A percentile compares a stretch with the other conserved stretches of the same genome.
Conservation (phyloP, 1,139 yeast species). For the Blastobotrys ciferrii region DNA sequence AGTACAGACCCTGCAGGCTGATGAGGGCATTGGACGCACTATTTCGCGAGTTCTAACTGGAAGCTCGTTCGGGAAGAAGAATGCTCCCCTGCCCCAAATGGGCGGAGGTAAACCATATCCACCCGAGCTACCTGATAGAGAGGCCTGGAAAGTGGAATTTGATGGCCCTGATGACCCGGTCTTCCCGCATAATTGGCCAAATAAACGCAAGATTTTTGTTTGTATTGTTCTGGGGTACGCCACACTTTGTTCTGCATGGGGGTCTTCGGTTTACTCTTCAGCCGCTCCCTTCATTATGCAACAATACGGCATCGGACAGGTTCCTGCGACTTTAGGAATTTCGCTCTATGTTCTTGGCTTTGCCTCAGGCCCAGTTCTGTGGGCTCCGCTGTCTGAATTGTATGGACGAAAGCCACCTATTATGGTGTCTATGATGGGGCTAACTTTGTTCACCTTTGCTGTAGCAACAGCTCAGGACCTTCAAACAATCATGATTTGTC, state of each 20-base stretch:
- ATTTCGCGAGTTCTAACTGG: no score
- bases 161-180: slow-evolving; percentile 53
- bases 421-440: slow-evolving; percentile 53
- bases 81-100: slow-evolving; percentile 19
- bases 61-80: no score
- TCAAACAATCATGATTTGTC: slow-evolving; percentile 67
- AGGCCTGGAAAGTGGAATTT: slow-evolving; percentile 49
- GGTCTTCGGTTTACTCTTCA: slow-evolving; percentile 46
- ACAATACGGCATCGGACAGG: slow-evolving; percentile 31
- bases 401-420: slow-evolving; percentile 67
- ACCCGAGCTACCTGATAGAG: slow-evolving; percentile 45
- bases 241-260: slow-evolving; percentile 44
- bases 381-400: slow-evolving; percentile 76
- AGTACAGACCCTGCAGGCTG: no score
- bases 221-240: slow-evolving; percentile 37
- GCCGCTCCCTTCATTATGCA: slow-evolving; percentile 34
- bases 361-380: slow-evolving; percentile 76
- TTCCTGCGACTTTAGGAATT: slow-evolving; percentile 49
- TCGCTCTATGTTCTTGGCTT: slow-evolving; percentile 77
- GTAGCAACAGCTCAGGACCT: slow-evolving; percentile 70
- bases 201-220: slow-evolving; percentile 36
- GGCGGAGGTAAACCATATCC: slow-evolving; percentile 54
- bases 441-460: slow-evolving; percentile 62
- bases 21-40: no score
- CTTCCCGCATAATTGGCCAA: slow-evolving; percentile 51